Percentiles rank a stretch among this genome's conserved stretches.
Conservation (phyloP, 2,329 filamentous ascomycete genomes). For the Trichothecium roseum region DNA sequence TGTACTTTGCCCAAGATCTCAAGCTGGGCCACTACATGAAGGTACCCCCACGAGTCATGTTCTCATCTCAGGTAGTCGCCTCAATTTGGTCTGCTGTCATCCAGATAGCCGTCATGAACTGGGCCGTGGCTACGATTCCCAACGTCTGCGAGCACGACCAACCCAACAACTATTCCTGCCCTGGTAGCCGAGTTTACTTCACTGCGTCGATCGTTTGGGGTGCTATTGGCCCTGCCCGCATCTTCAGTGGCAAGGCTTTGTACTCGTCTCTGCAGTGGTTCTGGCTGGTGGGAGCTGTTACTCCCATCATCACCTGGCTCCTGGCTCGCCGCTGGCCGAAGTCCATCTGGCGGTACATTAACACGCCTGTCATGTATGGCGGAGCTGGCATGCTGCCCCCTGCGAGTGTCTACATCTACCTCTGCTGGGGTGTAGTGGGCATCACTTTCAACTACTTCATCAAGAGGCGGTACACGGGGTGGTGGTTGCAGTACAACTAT, state of each 20-base stretch:
- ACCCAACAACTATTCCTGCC: conserved; percentile 46
- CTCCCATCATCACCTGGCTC: conserved; percentile 54
- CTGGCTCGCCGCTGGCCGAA: conserved; percentile 51
- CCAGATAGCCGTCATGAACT: conserved; percentile 56
- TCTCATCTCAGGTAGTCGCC: conserved; percentile 48
- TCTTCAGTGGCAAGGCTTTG: conserved; percentile 53
- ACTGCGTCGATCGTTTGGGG: conserved; percentile 65
- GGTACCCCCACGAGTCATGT: conserved; percentile 51
- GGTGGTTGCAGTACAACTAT: conserved; percentile 75
- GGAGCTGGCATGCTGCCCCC: conserved; percentile 55
- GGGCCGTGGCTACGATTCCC: conserved; percentile 51
- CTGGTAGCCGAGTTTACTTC: conserved; percentile 48
- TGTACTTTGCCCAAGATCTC: conserved; percentile 55
- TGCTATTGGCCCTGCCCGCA: conserved; percentile 58
- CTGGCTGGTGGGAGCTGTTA: conserved; percentile 55
- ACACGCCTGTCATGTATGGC: conserved; percentile 58
- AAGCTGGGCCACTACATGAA: conserved; percentile 63
- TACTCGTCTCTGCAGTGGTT: conserved; percentile 60
- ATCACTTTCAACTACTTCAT: conserved; percentile 60
- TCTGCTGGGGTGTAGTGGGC: conserved; percentile 60
- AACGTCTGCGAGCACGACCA: conserved; percentile 47
- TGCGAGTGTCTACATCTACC: conserved; percentile 60
- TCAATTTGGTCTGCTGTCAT: conserved; percentile 52
- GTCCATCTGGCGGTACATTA: conserved; percentile 54
- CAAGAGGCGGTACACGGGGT: conserved; percentile 53